phyloP scores from a whole-genome alignment of 1,284 basidiomycete genomes.

The Sporisorium iseilematis-ciliati region DNA sequence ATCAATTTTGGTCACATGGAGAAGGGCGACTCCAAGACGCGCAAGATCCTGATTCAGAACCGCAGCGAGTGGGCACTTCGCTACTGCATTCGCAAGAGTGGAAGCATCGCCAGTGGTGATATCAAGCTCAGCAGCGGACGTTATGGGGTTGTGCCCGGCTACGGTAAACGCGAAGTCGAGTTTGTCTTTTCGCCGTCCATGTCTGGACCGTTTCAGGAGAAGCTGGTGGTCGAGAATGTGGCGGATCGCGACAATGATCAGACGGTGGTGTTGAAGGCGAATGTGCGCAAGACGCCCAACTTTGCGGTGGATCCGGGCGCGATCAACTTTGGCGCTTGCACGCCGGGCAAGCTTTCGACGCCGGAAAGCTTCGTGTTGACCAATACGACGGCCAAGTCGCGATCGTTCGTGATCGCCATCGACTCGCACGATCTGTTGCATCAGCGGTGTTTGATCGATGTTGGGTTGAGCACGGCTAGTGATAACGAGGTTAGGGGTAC shows the following conservation, averaged over 20 bases:
- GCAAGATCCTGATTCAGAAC: constrained; percentile 73
- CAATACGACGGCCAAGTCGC: constrained; percentile 71
- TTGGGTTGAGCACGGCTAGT: constrained; percentile 39
- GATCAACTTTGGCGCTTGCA: constrained; percentile 69
- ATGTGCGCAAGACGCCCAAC: constrained; percentile 72
- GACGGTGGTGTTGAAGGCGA: constrained; percentile 72
- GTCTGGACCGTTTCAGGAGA: constrained; percentile 72
- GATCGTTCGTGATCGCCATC: constrained; percentile 71
- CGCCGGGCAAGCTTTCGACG: constrained; percentile 57
- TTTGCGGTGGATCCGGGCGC: constrained; percentile 71
- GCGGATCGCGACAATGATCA: constrained; percentile 72
- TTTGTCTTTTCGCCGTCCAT: constrained; percentile 70
- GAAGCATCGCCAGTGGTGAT: constrained; percentile 73
- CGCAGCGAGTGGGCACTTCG: constrained; percentile 71
- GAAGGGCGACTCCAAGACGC: constrained; percentile 72
- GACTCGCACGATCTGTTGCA: constrained; percentile 57
- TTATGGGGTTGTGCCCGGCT: constrained; percentile 73
- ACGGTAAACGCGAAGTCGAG: constrained; percentile 72
- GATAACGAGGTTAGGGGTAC: constrained; percentile 69
- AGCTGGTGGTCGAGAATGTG: constrained; percentile 72
- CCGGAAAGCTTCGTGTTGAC: constrained; percentile 70
- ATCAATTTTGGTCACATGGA: constrained; percentile 74
- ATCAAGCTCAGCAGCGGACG: constrained; percentile 72
- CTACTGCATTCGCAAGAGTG: constrained; percentile 73
- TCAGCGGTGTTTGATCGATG: constrained; percentile 48